Percentiles rank a stretch among this genome's conserved stretches.
Conservation (phyloP, 208 protist genomes). For the Acanthamoeba royreba region DNA sequence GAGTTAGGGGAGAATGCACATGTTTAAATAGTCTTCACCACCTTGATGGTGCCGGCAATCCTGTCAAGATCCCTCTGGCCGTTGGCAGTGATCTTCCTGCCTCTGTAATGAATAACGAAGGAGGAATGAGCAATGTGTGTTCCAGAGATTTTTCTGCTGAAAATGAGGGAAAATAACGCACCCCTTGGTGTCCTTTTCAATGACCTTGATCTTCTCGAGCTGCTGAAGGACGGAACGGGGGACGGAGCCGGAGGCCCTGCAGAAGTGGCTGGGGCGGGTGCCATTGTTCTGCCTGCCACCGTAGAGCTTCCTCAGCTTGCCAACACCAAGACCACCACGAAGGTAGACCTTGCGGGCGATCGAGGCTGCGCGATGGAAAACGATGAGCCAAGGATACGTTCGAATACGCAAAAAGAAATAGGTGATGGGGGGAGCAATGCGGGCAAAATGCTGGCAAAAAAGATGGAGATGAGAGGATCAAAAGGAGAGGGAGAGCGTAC, state of each 20-base stretch:
- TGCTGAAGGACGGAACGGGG: slow-evolving; percentile 93
- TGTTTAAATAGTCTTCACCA: slow-evolving; percentile 39
- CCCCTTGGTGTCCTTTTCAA: slow-evolving; percentile 82
- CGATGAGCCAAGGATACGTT: neutral
- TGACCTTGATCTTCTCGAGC: slow-evolving; percentile 89
- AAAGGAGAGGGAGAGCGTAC: slow-evolving; percentile 36
- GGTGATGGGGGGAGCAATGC: neutral
- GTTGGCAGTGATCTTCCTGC: slow-evolving; percentile 89
- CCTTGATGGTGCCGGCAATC: slow-evolving; percentile 80
- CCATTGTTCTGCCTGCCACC: slow-evolving; percentile 75
- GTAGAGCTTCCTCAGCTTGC: slow-evolving; percentile 91
- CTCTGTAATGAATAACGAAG: slow-evolving; percentile 64
- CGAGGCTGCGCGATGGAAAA: slow-evolving; percentile 76
- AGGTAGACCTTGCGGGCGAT: slow-evolving; percentile 96
- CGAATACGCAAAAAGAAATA: neutral
- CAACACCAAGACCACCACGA: slow-evolving; percentile 91
- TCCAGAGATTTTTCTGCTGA: neutral
- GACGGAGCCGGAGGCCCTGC: slow-evolving; percentile 83
- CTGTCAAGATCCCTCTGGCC: slow-evolving; percentile 93
- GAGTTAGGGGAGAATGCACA: neutral
- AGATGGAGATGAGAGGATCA: neutral
- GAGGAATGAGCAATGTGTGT: neutral
- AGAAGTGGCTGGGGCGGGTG: slow-evolving; percentile 81
- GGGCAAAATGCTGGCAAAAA: neutral
- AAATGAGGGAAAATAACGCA: neutral